A percentile compares a stretch with the other conserved stretches of the same genome.
phyloP scores from a whole-genome alignment of 805 yeast species.

The Saccharomycopsis sp. region DNA sequence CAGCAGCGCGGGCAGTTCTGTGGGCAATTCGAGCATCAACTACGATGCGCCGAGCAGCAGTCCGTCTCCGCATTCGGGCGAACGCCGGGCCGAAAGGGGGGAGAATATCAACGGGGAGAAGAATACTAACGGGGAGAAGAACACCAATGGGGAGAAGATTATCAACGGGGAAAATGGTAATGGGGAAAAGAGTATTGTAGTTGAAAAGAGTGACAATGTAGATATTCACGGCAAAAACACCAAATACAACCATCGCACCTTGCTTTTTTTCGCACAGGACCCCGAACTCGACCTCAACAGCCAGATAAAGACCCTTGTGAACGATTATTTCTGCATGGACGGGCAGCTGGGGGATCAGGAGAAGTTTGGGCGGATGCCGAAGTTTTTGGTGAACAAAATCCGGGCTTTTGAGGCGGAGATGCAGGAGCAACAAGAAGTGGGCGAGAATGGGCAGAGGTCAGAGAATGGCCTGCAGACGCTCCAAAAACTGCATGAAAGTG shows the following conservation, averaged over 20 bases:
- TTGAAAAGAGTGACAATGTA: not conserved
- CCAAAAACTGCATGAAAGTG: too few species aligned
- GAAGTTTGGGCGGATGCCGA: not conserved
- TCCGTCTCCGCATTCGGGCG: slow-evolving; percentile 1
- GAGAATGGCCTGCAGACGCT: too few species aligned
- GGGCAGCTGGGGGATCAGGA: not conserved
- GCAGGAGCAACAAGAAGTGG: not conserved
- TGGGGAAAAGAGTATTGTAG: not conserved
- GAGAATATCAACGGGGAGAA: not conserved
- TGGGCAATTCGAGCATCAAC: not conserved
- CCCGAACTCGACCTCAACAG: not conserved
- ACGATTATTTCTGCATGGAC: not conserved
- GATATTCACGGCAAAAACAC: too few species aligned
- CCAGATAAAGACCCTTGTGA: not conserved
- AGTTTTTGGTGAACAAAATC: not conserved
- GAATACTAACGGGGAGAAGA: not conserved
- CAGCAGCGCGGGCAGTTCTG: not conserved
- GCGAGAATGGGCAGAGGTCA: too few species aligned
- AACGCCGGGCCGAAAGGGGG: not conserved
- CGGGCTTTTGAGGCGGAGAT: not conserved
- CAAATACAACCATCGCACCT: not conserved
- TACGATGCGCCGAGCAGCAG: not conserved
- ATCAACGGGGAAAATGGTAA: not conserved
- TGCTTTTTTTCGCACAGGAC: not conserved
- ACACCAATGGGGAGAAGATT: not conserved